These are phyloP conservation scores for Grammothele lineata DNA, from an alignment of 768 basidiomycete genomes.

Conservation along the genomic window DNA sequence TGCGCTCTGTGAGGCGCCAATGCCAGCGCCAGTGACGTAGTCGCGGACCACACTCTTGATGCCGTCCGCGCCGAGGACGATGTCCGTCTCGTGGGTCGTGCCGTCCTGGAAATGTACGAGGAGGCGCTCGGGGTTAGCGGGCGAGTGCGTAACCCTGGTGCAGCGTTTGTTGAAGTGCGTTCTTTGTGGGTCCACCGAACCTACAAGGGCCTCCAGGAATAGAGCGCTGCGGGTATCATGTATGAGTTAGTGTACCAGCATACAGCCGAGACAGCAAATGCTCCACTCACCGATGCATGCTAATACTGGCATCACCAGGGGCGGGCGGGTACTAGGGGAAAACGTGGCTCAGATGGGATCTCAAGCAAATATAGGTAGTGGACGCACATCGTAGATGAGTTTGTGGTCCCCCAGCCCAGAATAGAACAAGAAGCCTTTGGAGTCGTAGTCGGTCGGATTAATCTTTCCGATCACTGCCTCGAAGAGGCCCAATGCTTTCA, in stretches of 20 bases:
- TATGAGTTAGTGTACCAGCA: not conserved
- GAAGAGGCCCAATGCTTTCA: slow-evolving; percentile 40
- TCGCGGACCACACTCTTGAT: slow-evolving; percentile 35
- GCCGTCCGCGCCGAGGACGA: slow-evolving; percentile 42
- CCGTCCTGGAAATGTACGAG: slow-evolving; percentile 47
- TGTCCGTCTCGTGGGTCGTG: slow-evolving; percentile 39
- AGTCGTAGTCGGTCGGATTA: slow-evolving; percentile 29
- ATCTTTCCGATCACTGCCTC: slow-evolving; percentile 37
- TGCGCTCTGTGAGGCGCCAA: slow-evolving; percentile 21
- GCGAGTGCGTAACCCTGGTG: slow-evolving; percentile 9
- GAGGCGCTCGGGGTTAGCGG: slow-evolving; percentile 17
- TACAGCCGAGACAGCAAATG: no score
- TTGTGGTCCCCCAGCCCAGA: slow-evolving; percentile 41
- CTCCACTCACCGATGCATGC: slow-evolving; percentile 44
- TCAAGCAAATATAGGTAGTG: not conserved
- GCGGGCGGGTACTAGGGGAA: slow-evolving; percentile 28
- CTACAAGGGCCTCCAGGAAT: slow-evolving; percentile 46
- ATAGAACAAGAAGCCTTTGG: slow-evolving; percentile 35
- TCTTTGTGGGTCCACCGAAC: slow-evolving; percentile 36
- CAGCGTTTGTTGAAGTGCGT: slow-evolving; percentile 52
- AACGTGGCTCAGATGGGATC: no score
- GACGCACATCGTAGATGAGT: slow-evolving; percentile 39
- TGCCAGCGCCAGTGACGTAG: slow-evolving; percentile 29
- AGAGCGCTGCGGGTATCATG: slow-evolving; percentile 33
- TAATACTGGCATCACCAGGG: slow-evolving; percentile 36